Base-by-base conservation (phyloP, 2,329 filamentous ascomycete species). In the Trichophyton schoenleinii region DNA sequence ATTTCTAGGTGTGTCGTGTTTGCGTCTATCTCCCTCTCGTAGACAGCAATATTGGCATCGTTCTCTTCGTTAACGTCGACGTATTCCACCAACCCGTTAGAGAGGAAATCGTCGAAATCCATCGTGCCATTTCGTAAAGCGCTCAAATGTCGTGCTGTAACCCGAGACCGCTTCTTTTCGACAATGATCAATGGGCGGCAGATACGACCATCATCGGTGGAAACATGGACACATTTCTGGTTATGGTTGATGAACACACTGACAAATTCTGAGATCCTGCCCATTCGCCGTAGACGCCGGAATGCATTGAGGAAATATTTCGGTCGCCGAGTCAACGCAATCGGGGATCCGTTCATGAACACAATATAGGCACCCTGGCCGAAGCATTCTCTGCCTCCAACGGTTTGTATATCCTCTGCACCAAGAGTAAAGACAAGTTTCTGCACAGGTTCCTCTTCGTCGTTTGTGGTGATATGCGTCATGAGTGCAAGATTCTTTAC, bases 51-150 rank as follows among this genome's bases (percentile, higher is more conserved):
- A 61, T 96, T 87, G 0, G 91, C 88, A 68, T 99, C 94, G 70
- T 99, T 95, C 75, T 99, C 94, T 74, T 99, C 95, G 74, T 99
- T 99, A 67, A 96, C 91, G 70, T 99, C 94, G 20, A 99, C 82
- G 69, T 99, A 99, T 72, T 99, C 95, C 6, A 99, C 89, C 7
- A 99, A 80, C 0, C 94, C 95, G 63, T 88, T 84, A 31, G 86
- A 89, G 36, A 99, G 77, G 70, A 97, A 97, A 72, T 96, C 92
- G 67, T 99, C 94, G 71, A 99, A 99, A 13, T 88, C 86, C 74
- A 89, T 87, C 38, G 85, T 88, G 11, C 91, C 91, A 65, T 87
- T 86, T 62, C 94, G 88, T 31, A 99, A 77, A 38, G 91, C 83
- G 67, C 88, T 84, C 13, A 99, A 79, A 70, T 96, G 91, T 58